These are phyloP conservation scores for Stemphylium vesicarium DNA, from an alignment of 2,329 filamentous ascomycete genomes.

Conservation along the genomic window DNA sequence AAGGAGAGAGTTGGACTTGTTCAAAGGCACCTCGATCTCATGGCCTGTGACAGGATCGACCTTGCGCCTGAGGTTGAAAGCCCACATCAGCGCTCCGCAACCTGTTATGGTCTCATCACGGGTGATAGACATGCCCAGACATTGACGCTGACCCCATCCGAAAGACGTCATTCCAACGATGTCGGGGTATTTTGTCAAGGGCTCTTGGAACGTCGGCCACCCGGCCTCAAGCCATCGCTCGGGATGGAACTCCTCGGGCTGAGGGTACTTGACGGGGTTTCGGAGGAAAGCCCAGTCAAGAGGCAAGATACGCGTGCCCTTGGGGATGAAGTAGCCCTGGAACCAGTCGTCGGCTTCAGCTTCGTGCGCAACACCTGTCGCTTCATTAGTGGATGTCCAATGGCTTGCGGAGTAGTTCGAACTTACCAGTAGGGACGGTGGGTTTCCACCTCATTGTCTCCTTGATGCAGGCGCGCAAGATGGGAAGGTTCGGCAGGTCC, in stretches of 20 bases:
- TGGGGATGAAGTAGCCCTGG: slow-evolving; percentile 57
- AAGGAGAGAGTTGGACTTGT: slow-evolving; percentile 63
- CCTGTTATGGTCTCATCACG: slow-evolving; percentile 62
- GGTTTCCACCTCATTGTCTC: slow-evolving; percentile 55
- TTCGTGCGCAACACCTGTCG: slow-evolving; percentile 57
- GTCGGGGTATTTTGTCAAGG: slow-evolving; percentile 67
- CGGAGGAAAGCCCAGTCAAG: slow-evolving; percentile 47
- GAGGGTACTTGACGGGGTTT: slow-evolving; percentile 65
- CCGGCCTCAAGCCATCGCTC: slow-evolving; percentile 68
- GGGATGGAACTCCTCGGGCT: slow-evolving; percentile 67
- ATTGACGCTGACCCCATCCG: slow-evolving; percentile 68
- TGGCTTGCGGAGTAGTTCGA: too few species aligned
- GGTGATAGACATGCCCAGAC: slow-evolving; percentile 67
- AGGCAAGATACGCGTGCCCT: slow-evolving; percentile 51
- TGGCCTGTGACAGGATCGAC: slow-evolving; percentile 50
- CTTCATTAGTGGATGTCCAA: slow-evolving; percentile 7
- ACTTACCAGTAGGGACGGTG: slow-evolving; percentile 53
- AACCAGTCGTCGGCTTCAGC: slow-evolving; percentile 60
- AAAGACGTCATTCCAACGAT: slow-evolving; percentile 70
- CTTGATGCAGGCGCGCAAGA: slow-evolving; percentile 57
- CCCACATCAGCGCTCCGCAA: slow-evolving; percentile 58
- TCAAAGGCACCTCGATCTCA: slow-evolving; percentile 52
- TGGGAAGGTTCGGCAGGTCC: slow-evolving; percentile 53
- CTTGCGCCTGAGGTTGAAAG: slow-evolving; percentile 58
- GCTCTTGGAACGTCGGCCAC: slow-evolving; percentile 70